These are phyloP conservation scores for Pouteria campechiana DNA, from an alignment of 179 eudicot species.

Conservation along the genomic window DNA sequence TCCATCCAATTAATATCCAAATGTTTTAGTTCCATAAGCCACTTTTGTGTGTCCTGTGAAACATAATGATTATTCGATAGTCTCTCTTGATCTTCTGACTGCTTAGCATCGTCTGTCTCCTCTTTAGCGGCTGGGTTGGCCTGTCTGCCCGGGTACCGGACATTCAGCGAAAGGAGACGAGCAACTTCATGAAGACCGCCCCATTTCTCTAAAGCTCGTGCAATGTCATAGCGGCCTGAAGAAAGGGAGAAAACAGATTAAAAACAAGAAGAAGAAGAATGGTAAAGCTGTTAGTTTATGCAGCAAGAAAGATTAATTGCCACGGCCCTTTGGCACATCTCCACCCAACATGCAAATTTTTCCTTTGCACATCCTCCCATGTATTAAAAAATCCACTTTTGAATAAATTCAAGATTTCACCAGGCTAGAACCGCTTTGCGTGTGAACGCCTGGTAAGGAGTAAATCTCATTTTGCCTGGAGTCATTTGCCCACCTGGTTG, in stretches of 20 bases:
- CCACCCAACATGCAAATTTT: too few relatives aligned
- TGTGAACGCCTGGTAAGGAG: too few relatives aligned
- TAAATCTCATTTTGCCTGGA: too few relatives aligned
- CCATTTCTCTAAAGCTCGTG: constrained; percentile 97
- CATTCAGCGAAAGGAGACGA: constrained; percentile 71
- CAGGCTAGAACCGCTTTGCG: too few relatives aligned
- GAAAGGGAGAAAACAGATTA: constrained; percentile 1
- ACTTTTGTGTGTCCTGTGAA: constrained; percentile 54
- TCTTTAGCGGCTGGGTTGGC: constrained; percentile 29
- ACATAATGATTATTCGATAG: constrained; percentile 27
- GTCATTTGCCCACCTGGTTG: too few relatives aligned
- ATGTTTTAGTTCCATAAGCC: constrained; percentile 69
- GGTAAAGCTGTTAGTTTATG: too few relatives aligned
- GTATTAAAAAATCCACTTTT: too few relatives aligned
- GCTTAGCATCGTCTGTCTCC: constrained; percentile 18
- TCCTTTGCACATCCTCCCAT: too few relatives aligned
- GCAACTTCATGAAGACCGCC: constrained; percentile 97
- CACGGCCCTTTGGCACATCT: too few relatives aligned
- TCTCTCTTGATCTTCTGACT: constrained; percentile 22
- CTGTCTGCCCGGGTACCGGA: constrained; percentile 76
- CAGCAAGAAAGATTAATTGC: too few relatives aligned
- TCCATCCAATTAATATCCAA: constrained; percentile 72
- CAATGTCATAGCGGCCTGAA: constrained; percentile 93
- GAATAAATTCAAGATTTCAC: too few relatives aligned
- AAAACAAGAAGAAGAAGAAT: too few relatives aligned